phyloP scores from a whole-genome alignment of 768 basidiomycete species.

The Fistulinella prunicolor region DNA sequence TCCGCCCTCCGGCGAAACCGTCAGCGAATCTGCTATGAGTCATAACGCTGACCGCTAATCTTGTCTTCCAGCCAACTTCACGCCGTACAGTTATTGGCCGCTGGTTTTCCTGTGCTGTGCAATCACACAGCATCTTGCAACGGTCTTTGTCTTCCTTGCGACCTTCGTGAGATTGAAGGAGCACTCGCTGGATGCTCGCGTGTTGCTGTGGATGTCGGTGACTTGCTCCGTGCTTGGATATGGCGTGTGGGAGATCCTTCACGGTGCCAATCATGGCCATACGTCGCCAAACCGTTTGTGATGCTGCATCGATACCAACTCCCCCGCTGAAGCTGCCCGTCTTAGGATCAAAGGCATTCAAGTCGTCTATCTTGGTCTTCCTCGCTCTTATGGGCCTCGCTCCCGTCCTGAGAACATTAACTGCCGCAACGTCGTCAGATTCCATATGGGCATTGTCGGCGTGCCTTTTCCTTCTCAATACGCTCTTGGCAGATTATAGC shows the following conservation, averaged over 20 bases:
- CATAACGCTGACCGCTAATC: slow-evolving; percentile 12
- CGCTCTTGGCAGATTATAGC: slow-evolving; percentile 81
- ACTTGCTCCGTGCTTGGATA: slow-evolving; percentile 60
- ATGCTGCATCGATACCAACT: not conserved
- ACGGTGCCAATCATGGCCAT: slow-evolving; percentile 34
- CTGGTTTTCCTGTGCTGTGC: slow-evolving; percentile 68
- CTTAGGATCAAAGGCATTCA: slow-evolving; percentile 66
- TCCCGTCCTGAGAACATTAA: slow-evolving; percentile 88
- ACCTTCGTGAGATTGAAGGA: slow-evolving; percentile 73
- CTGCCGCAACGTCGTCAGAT: slow-evolving; percentile 93
- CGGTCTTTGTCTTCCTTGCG: slow-evolving; percentile 77
- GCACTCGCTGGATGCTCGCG: slow-evolving; percentile 61
- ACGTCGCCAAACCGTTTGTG: slow-evolving; percentile 26
- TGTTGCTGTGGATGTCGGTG: slow-evolving; percentile 64
- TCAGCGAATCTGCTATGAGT: slow-evolving; percentile 37
- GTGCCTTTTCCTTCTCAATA: slow-evolving; percentile 75
- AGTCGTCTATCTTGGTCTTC: slow-evolving; percentile 84
- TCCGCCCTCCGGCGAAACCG: slow-evolving; percentile 76
- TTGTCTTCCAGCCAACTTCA: slow-evolving; percentile 63
- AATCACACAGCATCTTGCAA: slow-evolving; percentile 81
- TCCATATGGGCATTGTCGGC: slow-evolving; percentile 97
- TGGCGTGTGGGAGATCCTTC: slow-evolving; percentile 57
- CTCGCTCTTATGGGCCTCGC: slow-evolving; percentile 86
- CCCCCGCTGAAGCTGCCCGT: slow-evolving; percentile 8
- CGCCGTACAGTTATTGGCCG: slow-evolving; percentile 72